These are phyloP conservation scores for Spizellomyces sp. DNA, from an alignment of 192 early-diverging fungal genomes.

Conservation along the genomic window DNA sequence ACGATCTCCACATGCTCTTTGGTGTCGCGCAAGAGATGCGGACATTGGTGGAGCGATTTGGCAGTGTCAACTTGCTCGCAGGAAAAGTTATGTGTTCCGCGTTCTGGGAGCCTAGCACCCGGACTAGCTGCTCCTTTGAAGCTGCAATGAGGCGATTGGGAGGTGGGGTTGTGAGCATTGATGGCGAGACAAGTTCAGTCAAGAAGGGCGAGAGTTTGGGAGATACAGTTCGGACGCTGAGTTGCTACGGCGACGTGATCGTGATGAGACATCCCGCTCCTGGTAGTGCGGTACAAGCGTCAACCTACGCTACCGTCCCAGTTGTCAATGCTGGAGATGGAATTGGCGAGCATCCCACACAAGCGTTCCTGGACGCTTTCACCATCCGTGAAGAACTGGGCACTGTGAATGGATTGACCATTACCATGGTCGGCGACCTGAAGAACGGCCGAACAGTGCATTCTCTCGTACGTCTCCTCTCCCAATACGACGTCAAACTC, in stretches of 20 bases:
- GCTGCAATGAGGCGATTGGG: constrained; percentile 94
- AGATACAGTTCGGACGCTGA: constrained; percentile 93
- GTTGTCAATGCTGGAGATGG: constrained; percentile 98
- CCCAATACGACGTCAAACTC: constrained; percentile 90
- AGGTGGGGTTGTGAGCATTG: constrained; percentile 85
- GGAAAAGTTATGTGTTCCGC: constrained; percentile 93
- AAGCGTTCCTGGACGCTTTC: constrained; percentile 94
- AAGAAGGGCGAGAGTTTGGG: constrained; percentile 94
- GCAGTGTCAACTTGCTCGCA: constrained; percentile 78
- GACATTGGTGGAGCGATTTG: constrained; percentile 87
- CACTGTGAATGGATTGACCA: constrained; percentile 92
- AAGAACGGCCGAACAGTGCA: constrained; percentile 98
- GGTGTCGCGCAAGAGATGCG: constrained; percentile 97
- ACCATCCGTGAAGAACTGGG: constrained; percentile 92
- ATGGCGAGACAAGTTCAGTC: constrained; percentile 82
- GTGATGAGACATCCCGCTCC: constrained; percentile 91
- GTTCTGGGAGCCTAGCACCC: constrained; percentile 96
- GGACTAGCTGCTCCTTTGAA: constrained; percentile 92
- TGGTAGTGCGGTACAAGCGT: constrained; percentile 78
- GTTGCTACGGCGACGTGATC: constrained; percentile 90
- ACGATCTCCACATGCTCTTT: constrained; percentile 94
- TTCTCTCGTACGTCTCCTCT: constrained; percentile 85
- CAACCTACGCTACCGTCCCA: constrained; percentile 87
- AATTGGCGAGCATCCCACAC: constrained; percentile 96
- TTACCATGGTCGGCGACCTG: constrained; percentile 95